phyloP scores from a whole-genome alignment of 73 alveolate genomes.

The Loxodes magnus region DNA sequence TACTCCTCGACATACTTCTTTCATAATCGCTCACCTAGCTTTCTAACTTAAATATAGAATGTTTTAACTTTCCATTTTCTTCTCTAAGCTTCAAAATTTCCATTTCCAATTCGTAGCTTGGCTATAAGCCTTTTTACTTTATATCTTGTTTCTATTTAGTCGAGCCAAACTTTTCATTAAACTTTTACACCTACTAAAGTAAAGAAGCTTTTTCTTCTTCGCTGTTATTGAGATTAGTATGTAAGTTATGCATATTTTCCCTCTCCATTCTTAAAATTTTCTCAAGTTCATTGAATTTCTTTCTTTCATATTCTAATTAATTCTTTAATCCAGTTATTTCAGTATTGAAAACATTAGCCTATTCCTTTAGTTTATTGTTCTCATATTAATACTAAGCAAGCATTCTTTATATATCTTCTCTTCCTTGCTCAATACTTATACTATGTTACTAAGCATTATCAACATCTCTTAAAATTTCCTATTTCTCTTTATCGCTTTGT shows the following conservation, averaged over 20 bases:
- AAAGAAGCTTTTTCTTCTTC: slow-evolving; percentile 14
- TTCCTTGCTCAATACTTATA: slow-evolving; percentile 13
- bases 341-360: background rate
- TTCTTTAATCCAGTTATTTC: slow-evolving; percentile 3
- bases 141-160: background rate
- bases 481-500: slow-evolving; percentile 12
- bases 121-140: too few species aligned
- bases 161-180: too few species aligned
- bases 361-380: slow-evolving; percentile 4
- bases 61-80: background rate
- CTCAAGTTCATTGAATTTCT: slow-evolving; percentile 18
- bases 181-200: too few species aligned
- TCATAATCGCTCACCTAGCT: slow-evolving; percentile 1
- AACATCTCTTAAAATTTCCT: slow-evolving; percentile 16
- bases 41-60: background rate
- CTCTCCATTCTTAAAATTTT: slow-evolving; percentile 20
- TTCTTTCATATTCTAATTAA: slow-evolving; percentile 27
- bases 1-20: background rate
- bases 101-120: slow-evolving; percentile 2
- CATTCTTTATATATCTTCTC: slow-evolving; percentile 23
- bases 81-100: slow-evolving; percentile 2
- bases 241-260: background rate
- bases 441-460: slow-evolving; percentile 13
- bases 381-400: slow-evolving; percentile 17
- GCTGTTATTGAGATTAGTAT: background rate